Evolutionary conservation across 2,329 filamentous ascomycete genomes (phyloP).

Genomic region (Neofusicoccum parvum): DNA sequence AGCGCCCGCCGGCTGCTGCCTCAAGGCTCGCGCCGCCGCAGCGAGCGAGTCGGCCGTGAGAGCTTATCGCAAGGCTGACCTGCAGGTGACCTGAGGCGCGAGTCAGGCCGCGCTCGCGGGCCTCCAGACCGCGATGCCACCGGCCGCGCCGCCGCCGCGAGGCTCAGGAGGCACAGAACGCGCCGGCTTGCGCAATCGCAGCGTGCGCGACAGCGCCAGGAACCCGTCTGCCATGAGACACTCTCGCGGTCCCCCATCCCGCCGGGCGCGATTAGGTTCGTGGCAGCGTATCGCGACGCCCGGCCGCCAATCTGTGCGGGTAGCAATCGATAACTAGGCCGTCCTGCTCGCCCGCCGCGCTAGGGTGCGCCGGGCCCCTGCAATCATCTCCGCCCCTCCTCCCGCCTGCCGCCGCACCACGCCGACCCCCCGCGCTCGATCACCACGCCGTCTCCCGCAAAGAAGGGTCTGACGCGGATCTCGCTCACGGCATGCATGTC

Average conservation of each 20-base stretch:
- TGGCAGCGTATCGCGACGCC: neutral
- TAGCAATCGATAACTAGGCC: neutral
- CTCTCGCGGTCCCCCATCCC: too few species aligned
- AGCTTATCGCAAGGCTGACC: constrained; percentile 15
- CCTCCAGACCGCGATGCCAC: neutral
- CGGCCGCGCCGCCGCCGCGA: neutral
- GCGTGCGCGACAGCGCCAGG: neutral
- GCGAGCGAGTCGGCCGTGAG: neutral
- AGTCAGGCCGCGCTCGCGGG: constrained; percentile 5
- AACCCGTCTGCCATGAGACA: constrained; percentile 1
- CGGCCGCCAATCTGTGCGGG: neutral
- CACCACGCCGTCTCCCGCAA: neutral
- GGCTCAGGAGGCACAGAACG: neutral
- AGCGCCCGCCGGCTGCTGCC: constrained; percentile 6
- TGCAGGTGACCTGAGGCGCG: neutral
- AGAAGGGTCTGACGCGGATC: constrained; percentile 4
- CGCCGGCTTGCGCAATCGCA: neutral
- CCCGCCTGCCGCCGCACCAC: neutral
- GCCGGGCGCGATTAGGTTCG: neutral
- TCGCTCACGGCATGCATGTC: constrained; percentile 1
- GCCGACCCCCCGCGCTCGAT: neutral
- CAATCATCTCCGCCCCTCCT: neutral
- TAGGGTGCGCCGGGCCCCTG: too few species aligned
- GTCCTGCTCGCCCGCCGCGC: too few species aligned
- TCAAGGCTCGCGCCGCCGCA: constrained; percentile 6